Percentiles rank a stretch among this genome's conserved stretches.
phyloP scores from a whole-genome alignment of 257 asterid species.

The Asclepias syriaca region DNA sequence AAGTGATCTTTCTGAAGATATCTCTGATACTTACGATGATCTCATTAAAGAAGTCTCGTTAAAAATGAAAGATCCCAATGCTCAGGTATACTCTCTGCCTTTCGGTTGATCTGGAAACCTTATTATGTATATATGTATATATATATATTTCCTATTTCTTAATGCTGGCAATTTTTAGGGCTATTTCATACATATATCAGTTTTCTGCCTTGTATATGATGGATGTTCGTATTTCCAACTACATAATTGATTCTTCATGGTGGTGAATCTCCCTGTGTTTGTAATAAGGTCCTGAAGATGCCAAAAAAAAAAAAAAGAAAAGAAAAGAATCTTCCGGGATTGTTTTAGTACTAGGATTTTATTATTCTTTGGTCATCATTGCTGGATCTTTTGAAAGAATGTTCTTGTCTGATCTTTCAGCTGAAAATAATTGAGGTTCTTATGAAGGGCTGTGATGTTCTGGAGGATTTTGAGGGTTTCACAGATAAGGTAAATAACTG shows the following conservation, averaged over 20 bases:
- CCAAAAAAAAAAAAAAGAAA: too few species aligned
- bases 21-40: conserved; percentile 58
- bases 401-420: conserved; percentile 41
- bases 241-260: background rate
- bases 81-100: conserved; percentile 46
- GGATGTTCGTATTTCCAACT: background rate
- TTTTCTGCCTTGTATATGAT: background rate
- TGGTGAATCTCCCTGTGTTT: background rate
- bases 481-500: conserved; percentile 54
- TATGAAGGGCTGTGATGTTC: conserved; percentile 67
- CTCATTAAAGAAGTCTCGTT: conserved; percentile 54
- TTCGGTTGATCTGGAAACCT: background rate
- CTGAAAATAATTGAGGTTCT: conserved; percentile 64
- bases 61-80: conserved; percentile 82
- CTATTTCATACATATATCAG: too few species aligned
- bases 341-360: background rate
- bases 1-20: conserved; percentile 35
- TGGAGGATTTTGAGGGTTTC: conserved; percentile 33
- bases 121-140: background rate
- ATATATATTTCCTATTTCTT: too few species aligned
- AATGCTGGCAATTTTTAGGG: too few species aligned
- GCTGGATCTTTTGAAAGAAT: background rate
- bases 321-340: background rate
- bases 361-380: background rate
- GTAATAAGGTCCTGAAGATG: background rate